Conservation (phyloP, 352 stramenopile species). For the Globisporangium paddicum region DNA sequence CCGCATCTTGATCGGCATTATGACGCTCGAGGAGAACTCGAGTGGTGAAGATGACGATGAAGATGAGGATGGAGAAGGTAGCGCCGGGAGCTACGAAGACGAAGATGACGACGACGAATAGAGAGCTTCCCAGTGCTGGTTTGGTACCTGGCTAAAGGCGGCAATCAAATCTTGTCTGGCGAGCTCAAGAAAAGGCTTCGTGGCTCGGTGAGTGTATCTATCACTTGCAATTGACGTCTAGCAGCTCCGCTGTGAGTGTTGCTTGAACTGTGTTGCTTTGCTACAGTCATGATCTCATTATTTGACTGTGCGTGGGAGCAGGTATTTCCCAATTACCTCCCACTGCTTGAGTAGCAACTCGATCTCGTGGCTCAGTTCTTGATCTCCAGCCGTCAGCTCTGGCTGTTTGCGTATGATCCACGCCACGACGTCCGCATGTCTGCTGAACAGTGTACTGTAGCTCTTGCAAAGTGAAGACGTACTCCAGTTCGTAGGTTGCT, state of each 20-base stretch:
- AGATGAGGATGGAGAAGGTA: constrained; percentile 1
- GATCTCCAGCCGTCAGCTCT: background rate
- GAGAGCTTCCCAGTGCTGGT: background rate
- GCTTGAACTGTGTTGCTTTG: no score
- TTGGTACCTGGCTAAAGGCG: no score
- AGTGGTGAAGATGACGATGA: constrained; percentile 32
- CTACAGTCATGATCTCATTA: background rate
- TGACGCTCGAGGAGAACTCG: constrained; percentile 55
- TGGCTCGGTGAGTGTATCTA: no score
- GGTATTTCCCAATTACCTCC: background rate
- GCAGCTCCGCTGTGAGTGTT: no score
- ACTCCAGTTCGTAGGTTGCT: no score
- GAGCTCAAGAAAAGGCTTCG: no score
- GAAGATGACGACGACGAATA: background rate
- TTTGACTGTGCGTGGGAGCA: background rate
- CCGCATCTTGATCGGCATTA: constrained; percentile 54
- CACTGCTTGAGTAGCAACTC: background rate
- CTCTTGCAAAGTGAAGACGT: background rate
- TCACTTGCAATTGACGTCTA: no score
- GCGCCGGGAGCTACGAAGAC: constrained; percentile 1
- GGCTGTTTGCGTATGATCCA: background rate
- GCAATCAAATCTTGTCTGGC: no score
- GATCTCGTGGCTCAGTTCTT: background rate
- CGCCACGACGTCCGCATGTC: background rate
- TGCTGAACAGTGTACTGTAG: background rate